Conservation (phyloP, 257 asterid species). For the Solanum paucissectum region DNA sequence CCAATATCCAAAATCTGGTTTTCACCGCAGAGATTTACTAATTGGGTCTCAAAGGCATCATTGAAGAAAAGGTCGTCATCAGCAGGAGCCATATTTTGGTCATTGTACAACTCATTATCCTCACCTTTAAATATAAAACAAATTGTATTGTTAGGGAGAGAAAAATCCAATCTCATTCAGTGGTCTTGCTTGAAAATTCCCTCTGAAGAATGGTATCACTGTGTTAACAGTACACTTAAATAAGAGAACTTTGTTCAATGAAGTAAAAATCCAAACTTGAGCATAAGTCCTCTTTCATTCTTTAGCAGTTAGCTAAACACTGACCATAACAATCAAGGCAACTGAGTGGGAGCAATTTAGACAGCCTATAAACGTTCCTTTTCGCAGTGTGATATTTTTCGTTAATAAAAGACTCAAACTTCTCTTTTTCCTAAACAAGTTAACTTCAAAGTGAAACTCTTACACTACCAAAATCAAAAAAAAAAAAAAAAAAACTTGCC, state of each 20-base stretch:
- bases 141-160: slow-evolving; percentile 9
- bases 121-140: slow-evolving; percentile 6
- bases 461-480: not conserved
- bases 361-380: not conserved
- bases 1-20: slow-evolving; percentile 7
- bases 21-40: slow-evolving; percentile 8
- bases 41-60: slow-evolving; percentile 49
- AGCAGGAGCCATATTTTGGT: slow-evolving; percentile 18
- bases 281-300: not conserved
- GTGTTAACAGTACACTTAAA: not conserved
- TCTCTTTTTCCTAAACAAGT: not conserved
- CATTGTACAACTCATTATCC: slow-evolving; percentile 19
- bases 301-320: not conserved
- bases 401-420: not conserved
- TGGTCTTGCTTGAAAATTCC: not conserved
- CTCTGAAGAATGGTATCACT: not conserved
- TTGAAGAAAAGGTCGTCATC: slow-evolving; percentile 38
- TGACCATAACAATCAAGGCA: not conserved
- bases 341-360: not conserved
- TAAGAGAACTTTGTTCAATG: not conserved
- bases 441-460: not conserved
- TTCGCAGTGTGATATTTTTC: not conserved
- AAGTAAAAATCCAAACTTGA: not conserved
- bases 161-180: not conserved
- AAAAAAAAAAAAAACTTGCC: slow-evolving; percentile 12